Evolutionary conservation across 805 yeast species (phyloP), one percentile per base, ranked within the genome.

Genomic region (Hyphopichia homilentoma): DNA sequence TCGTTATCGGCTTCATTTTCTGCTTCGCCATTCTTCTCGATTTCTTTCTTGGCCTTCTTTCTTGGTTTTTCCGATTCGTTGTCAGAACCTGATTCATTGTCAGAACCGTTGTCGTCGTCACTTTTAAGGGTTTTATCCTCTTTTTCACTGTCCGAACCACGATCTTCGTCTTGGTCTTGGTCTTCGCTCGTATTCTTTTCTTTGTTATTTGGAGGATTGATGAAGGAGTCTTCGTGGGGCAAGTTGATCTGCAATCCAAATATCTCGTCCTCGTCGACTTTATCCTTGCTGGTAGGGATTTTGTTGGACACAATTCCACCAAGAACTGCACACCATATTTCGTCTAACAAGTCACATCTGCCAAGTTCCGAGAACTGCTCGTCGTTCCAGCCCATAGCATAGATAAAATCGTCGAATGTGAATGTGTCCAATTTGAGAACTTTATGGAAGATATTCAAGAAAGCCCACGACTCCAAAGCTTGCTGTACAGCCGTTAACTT

Each of bases 391-490:
- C 63, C 60, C 59, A 81, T 52, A 7, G 77, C 79, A 34, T 75
- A 74, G 6, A 81, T 50, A 47, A 75, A 84, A 43, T 82, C 94
- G 57, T 86, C 96, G 59, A 83, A 84, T 0, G 90, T 80, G 45
- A 84, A 80, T 0, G 82, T 73, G 46, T 81, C 87, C n/a, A 87
- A 57, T 4, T 70, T 50, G 20, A 86, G 59, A 1, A 86, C 77
- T 21, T 70, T 69, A 43, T 78, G 75, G 53, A 79, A 86, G 31
- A 84, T 70, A 51, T 84, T 84, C 18, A 85, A 54, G 47, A 86
- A 87, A 2, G 75, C 64, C 95, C 95, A 87, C 3, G 73, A 54
- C 45, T 84, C 89, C 16, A 87, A 50, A 1, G 81, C 70, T 30
- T 73, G 75, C 30, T 59, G 67, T 3, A 61, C 40, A 5, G 49